A percentile compares a stretch with the other conserved stretches of the same genome.
phyloP scores from a whole-genome alignment of 768 basidiomycete genomes.

The Sarcodon aspratus region DNA sequence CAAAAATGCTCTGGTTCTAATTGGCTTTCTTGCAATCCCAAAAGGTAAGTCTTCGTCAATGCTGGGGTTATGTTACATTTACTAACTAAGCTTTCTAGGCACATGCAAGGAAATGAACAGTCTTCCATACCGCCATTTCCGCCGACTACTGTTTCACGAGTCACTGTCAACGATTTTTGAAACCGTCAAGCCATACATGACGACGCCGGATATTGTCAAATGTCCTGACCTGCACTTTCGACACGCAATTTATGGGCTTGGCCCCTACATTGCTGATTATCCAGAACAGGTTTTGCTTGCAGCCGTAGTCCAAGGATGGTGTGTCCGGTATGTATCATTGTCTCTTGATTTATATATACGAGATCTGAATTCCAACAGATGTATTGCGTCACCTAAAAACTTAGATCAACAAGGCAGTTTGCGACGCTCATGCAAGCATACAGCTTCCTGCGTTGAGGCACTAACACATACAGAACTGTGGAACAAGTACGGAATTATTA shows the following conservation, averaged over 20 bases:
- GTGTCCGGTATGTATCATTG: slow-evolving; percentile 2
- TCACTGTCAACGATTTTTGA: slow-evolving; percentile 3
- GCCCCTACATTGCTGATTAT: slow-evolving; percentile 12
- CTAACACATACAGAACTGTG: too few relatives aligned
- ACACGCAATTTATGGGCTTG: slow-evolving; percentile 8
- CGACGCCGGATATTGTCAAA: slow-evolving; percentile 3
- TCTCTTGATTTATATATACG: too few relatives aligned
- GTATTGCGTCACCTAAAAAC: too few relatives aligned
- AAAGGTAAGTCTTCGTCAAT: slow-evolving; percentile 7
- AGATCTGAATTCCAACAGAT: too few relatives aligned
- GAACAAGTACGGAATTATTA: too few relatives aligned
- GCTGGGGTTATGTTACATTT: neutral
- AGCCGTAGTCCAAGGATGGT: slow-evolving; percentile 9
- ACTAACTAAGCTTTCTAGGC: neutral
- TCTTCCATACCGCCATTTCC: slow-evolving; percentile 7
- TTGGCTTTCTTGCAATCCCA: slow-evolving; percentile 16
- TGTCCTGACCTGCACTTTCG: slow-evolving; percentile 9
- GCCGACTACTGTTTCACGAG: slow-evolving; percentile 7
- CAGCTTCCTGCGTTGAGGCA: too few relatives aligned
- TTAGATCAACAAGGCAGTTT: too few relatives aligned
- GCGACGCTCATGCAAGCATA: too few relatives aligned
- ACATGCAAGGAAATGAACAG: slow-evolving; percentile 3
- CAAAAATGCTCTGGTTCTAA: slow-evolving; percentile 2
- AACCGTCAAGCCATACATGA: slow-evolving; percentile 4
- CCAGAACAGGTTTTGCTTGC: slow-evolving; percentile 11